phyloP scores from a whole-genome alignment of 495 filamentous ascomycete species.

The Usnea hakonensis region DNA sequence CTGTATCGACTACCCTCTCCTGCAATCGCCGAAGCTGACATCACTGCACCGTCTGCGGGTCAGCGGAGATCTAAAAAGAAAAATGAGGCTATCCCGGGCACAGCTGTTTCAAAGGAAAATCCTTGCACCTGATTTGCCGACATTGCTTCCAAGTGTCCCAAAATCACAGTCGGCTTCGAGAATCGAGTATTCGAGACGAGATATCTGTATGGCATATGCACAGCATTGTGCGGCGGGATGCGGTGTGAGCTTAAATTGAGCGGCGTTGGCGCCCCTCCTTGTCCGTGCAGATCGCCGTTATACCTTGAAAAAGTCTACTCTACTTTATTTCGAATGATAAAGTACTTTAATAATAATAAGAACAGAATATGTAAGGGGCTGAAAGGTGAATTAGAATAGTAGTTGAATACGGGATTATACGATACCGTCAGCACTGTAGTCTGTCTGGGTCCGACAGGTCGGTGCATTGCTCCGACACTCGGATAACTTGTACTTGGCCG shows the following conservation, averaged over 20 bases:
- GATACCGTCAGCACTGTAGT: too few relatives aligned
- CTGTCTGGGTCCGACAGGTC: not conserved
- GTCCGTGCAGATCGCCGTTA: conserved; percentile 11
- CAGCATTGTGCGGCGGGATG: conserved; percentile 18
- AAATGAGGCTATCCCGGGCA: too few relatives aligned
- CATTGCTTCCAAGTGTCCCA: too few relatives aligned
- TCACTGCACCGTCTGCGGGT: not conserved
- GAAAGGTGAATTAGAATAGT: too few relatives aligned
- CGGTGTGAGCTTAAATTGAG: conserved; percentile 17
- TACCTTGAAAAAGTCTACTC: conserved; percentile 1
- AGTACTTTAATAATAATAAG: too few relatives aligned
- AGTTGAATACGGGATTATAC: too few relatives aligned
- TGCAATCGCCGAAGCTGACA: conserved; percentile 4
- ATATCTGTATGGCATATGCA: conserved; percentile 17
- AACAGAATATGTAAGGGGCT: not conserved
- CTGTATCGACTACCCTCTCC: not conserved
- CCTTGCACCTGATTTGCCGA: not conserved
- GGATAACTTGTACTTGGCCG: not conserved
- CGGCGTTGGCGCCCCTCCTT: conserved; percentile 14
- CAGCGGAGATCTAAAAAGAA: not conserved
- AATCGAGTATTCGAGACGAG: not conserved
- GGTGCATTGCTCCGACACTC: not conserved
- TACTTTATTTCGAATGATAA: not conserved
- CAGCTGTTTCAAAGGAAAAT: not conserved
- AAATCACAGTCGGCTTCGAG: too few relatives aligned